A percentile compares a stretch with the other conserved stretches of the same genome.
Evolutionary conservation across 2,329 filamentous ascomycete genomes (phyloP).

Genomic region (Claviceps pusilla): DNA sequence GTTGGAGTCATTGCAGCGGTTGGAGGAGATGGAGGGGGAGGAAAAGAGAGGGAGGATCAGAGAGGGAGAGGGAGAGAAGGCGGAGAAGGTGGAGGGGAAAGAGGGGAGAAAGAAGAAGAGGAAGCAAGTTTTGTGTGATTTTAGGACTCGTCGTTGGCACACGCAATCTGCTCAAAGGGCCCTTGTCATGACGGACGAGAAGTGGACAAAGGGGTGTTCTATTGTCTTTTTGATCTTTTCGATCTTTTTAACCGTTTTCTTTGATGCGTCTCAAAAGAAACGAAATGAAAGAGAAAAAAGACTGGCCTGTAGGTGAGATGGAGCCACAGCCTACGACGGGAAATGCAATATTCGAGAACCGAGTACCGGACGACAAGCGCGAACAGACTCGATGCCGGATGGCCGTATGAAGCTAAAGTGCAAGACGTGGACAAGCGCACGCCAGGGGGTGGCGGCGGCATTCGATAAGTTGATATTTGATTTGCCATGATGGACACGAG

Average conservation of each 20-base stretch:
- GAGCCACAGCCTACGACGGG: neutral
- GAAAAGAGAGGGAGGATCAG: too few species aligned
- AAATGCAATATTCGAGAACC: neutral
- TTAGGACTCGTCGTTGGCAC: neutral
- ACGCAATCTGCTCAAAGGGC: neutral
- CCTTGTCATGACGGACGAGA: neutral
- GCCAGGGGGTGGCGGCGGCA: too few species aligned
- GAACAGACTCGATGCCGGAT: neutral
- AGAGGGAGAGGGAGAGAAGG: neutral
- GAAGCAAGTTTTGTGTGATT: too few species aligned
- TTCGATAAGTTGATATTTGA: too few species aligned
- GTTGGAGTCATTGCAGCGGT: constrained; percentile 7
- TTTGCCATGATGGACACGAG: too few species aligned
- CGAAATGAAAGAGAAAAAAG: too few species aligned
- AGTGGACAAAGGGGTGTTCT: neutral
- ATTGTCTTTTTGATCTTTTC: neutral
- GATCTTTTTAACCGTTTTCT: neutral
- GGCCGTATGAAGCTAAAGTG: neutral
- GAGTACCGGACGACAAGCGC: too few species aligned
- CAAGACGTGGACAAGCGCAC: too few species aligned
- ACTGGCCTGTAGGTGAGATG: neutral
- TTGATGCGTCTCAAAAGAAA: too few species aligned
- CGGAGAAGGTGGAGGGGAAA: neutral
- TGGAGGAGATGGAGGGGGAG: neutral
- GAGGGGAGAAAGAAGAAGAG: neutral